phyloP scores from a whole-genome alignment of 805 yeast species.

The Brettanomyces naardenensis region DNA sequence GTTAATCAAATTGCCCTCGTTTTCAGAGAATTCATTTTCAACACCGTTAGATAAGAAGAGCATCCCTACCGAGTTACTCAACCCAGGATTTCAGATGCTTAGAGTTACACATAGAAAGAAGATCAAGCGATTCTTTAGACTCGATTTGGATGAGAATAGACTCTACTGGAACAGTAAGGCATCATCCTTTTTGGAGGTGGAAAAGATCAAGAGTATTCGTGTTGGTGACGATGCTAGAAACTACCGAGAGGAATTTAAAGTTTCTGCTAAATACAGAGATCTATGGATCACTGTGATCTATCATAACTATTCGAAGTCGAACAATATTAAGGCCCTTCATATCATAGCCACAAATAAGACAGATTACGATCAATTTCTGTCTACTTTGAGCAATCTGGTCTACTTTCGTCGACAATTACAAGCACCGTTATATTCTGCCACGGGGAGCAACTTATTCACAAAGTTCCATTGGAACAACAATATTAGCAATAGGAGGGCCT shows the following conservation, averaged over 20 bases:
- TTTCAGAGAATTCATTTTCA: slow-evolving; percentile 7
- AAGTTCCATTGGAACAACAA: slow-evolving; percentile 55
- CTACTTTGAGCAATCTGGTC: slow-evolving; percentile 48
- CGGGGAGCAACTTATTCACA: slow-evolving; percentile 33
- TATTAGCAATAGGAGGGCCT: slow-evolving; percentile 19
- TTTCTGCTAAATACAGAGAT: slow-evolving; percentile 54
- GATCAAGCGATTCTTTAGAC: slow-evolving; percentile 46
- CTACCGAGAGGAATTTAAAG: slow-evolving; percentile 77
- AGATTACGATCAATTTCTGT: slow-evolving; percentile 47
- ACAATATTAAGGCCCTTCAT: slow-evolving; percentile 72
- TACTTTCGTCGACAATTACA: slow-evolving; percentile 52
- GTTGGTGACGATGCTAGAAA: slow-evolving; percentile 69
- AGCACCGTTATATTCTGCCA: slow-evolving; percentile 45
- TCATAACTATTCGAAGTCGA: slow-evolving; percentile 43
- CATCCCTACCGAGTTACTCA: slow-evolving; percentile 39
- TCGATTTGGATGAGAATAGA: slow-evolving; percentile 47
- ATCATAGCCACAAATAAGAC: slow-evolving; percentile 50
- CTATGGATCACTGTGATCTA: slow-evolving; percentile 82
- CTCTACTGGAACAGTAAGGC: slow-evolving; percentile 51
- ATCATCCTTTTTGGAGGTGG: slow-evolving; percentile 41
- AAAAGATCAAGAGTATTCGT: slow-evolving; percentile 55
- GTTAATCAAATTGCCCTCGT: background rate
- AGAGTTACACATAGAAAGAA: slow-evolving; percentile 66
- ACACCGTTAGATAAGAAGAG: slow-evolving; percentile 21
- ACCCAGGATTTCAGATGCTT: slow-evolving; percentile 53